Evolutionary conservation across 1,139 yeast species (phyloP).

Genomic region (Blastobotrys proliferans): DNA sequence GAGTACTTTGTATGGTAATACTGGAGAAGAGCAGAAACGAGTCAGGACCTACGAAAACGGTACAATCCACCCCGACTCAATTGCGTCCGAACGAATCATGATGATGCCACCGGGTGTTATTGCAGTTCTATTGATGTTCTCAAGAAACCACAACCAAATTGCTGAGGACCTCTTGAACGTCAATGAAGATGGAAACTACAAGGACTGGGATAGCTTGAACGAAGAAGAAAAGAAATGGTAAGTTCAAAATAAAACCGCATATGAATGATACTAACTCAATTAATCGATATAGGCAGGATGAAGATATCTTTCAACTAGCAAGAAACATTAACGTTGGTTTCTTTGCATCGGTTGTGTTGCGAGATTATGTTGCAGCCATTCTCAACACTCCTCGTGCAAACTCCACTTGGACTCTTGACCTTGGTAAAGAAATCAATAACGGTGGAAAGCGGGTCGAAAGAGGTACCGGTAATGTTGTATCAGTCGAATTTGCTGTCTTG

Average conservation of each 20-base stretch:
- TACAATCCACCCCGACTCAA: slow-evolving; percentile 10
- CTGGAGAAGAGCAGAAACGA: slow-evolving; percentile 9
- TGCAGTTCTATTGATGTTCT: slow-evolving; percentile 11
- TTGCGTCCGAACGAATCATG: slow-evolving; percentile 13
- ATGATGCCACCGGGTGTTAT: slow-evolving; percentile 14
- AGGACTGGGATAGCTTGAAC: slow-evolving; percentile 8
- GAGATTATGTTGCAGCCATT: slow-evolving; percentile 13
- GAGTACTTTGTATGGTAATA: slow-evolving; percentile 13
- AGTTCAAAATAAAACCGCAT: too few species aligned
- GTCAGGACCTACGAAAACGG: slow-evolving; percentile 12
- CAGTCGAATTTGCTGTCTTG: slow-evolving; percentile 13
- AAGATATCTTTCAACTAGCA: slow-evolving; percentile 12
- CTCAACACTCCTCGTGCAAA: slow-evolving; percentile 12
- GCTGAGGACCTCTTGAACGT: slow-evolving; percentile 8
- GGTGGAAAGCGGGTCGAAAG: slow-evolving; percentile 11
- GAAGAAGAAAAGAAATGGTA: slow-evolving; percentile 11
- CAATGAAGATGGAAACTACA: slow-evolving; percentile 10
- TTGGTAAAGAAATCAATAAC: slow-evolving; percentile 11
- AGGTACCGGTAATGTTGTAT: slow-evolving; percentile 13
- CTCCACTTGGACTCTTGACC: slow-evolving; percentile 12
- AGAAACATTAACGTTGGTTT: slow-evolving; percentile 13
- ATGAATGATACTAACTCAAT: not conserved
- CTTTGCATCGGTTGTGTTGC: slow-evolving; percentile 11
- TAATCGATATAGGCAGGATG: slow-evolving; percentile 7
- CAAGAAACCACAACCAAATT: slow-evolving; percentile 11